Evolutionary conservation across 148 eudicot species (phyloP).

Genomic region (Fagopyrum homotropicum): DNA sequence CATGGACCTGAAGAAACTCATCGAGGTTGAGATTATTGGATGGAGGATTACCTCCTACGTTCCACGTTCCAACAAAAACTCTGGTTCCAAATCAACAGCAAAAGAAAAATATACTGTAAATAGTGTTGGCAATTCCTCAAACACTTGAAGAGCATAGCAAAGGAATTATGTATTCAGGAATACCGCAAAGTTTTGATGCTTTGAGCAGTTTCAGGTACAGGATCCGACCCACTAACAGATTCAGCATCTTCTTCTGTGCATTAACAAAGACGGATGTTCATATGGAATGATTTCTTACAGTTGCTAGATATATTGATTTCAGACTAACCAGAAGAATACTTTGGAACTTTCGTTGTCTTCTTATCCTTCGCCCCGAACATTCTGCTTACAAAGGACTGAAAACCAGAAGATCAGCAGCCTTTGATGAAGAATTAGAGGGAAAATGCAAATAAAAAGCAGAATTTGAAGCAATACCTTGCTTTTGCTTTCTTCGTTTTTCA

Average conservation of each 20-base stretch:
- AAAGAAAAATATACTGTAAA: background rate
- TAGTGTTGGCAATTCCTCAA: no score
- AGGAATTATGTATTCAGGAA: background rate
- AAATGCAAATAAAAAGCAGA: background rate
- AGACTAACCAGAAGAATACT: slow-evolving; percentile 36
- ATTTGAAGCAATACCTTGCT: slow-evolving; percentile 21
- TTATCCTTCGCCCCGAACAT: slow-evolving; percentile 32
- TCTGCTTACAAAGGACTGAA: slow-evolving; percentile 43
- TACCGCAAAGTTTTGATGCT: slow-evolving; percentile 42
- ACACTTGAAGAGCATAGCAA: background rate
- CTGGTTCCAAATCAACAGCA: slow-evolving; percentile 18
- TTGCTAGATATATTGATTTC: background rate
- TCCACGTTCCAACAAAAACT: slow-evolving; percentile 64
- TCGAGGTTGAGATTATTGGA: slow-evolving; percentile 41
- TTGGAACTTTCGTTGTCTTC: slow-evolving; percentile 21
- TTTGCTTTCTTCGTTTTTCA: slow-evolving; percentile 28
- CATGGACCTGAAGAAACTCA: slow-evolving; percentile 44
- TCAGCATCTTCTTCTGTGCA: slow-evolving; percentile 17
- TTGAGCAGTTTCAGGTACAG: slow-evolving; percentile 22
- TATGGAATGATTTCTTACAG: background rate
- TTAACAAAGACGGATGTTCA: background rate
- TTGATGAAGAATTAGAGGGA: slow-evolving; percentile 1
- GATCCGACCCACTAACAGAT: slow-evolving; percentile 15
- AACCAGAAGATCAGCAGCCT: slow-evolving; percentile 3
- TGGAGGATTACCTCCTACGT: slow-evolving; percentile 62